Conservation (phyloP, 2,329 filamentous ascomycete species). For the Ceratocystis smalleyi region DNA sequence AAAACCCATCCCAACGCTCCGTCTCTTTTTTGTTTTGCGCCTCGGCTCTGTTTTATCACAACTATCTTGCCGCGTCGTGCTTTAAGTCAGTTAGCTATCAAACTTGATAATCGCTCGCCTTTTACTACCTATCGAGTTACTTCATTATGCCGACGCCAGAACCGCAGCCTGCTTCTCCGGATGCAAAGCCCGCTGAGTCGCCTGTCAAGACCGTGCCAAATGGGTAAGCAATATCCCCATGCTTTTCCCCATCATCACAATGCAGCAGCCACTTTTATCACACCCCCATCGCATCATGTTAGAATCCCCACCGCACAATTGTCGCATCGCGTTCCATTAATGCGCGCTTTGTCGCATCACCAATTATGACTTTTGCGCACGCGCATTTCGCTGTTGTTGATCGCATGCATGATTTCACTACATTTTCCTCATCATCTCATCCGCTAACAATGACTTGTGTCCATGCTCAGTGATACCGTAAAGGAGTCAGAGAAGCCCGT, state of each 20-base stretch:
- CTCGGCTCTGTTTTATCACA: background rate
- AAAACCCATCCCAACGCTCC: background rate
- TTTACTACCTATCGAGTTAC: background rate
- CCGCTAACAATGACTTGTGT: background rate
- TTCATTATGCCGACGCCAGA: constrained; percentile 15
- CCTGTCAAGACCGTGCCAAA: constrained; percentile 13
- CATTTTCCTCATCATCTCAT: background rate
- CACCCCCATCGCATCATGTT: background rate
- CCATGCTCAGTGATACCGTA: background rate
- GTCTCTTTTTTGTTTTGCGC: background rate
- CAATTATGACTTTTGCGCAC: background rate
- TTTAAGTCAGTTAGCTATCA: constrained; percentile 6
- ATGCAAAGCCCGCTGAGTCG: constrained; percentile 8
- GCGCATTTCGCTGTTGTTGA: background rate
- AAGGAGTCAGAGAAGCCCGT: background rate
- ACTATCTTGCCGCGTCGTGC: background rate
- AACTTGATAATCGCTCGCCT: background rate
- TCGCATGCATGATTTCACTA: background rate
- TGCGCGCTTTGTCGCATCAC: background rate
- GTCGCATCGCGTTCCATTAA: background rate
- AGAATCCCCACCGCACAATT: too few species aligned
- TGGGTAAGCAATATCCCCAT: constrained; percentile 15
- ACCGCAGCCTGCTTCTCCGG: constrained; percentile 2
- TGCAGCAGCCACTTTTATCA: background rate
- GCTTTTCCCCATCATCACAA: constrained; percentile 13